Evolutionary conservation across 2,329 filamentous ascomycete genomes (phyloP), one percentile per base, ranked within the genome.

Genomic region (Escovopsis weberi): DNA sequence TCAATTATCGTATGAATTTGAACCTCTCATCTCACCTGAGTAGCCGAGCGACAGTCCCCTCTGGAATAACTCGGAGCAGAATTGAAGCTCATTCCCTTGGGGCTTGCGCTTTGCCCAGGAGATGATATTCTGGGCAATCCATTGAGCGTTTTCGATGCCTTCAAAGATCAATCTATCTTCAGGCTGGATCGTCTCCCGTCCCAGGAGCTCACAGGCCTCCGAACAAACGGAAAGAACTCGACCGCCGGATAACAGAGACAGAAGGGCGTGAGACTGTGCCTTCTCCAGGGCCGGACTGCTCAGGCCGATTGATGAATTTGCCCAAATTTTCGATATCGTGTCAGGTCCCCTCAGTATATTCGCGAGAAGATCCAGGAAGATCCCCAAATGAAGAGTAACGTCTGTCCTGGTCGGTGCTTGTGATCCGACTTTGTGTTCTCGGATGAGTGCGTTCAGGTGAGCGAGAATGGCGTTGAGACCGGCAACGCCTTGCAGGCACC

Each of bases 381-480:
- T 63, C 0, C 50, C 52, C 1, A 75, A 48, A 44, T 71, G 68
- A 23, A 73, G 59, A 4, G 55, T 47, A 3, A 66, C 41, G 43
- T 70, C 65, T 0, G 64, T 60, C 6, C 65, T 56, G 45, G 64
- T 67, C 1, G 59, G 39, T 23, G 58, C 59, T 42, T 62, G 55
- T 1, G 54, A 47, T 8, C 61, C 59, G 0, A 59, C 50, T 41
- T 66, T 72, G 11, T 62, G 62, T 47, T 74, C 68, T 39, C 69
- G 66, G 7, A 80, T 69, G 15, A 85, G 63, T 18, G 72, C 67
- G 45, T 75, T 78, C 28, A 94, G 63, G 42, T 81, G 76, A n/a
- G 78, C 70, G 9, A 87, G 58, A 26, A 88, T 56, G n/a, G 84
- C 82, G 47, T 86, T 89, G 30, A 94, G 59, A 0, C 87, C 88